Base-by-base conservation (phyloP, 2,329 filamentous ascomycete species). In the Conoideocrella luteorostrata region DNA sequence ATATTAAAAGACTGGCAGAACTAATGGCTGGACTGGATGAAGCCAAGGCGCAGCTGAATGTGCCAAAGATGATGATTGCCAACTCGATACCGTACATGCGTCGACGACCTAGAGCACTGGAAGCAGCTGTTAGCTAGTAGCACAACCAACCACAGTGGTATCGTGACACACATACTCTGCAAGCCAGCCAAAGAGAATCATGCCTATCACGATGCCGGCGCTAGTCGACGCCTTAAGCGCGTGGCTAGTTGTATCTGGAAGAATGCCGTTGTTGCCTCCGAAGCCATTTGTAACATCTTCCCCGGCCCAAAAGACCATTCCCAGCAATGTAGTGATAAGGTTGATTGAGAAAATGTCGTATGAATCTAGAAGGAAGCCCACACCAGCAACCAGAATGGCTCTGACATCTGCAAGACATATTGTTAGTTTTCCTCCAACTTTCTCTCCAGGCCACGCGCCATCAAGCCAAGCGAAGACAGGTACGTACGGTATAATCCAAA, bases 341-440 rank as follows among this genome's bases (percentile, higher is more conserved):
- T 85, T 86, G 61, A 89, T 86, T 56, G 87, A 84, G 61, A 93
- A 93, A 54, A 89, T 86, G 52, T 78, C 80, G 66, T 91, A 91
- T 11, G 84, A 83, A 62, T 90, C 87, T 37, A 87, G 83, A 59
- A 91, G 88, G 70, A 93, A 91, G 41, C 87, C 87, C 46, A 88
- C 82, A 39, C 87, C 87, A 21, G 86, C 86, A 3, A 91, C 86
- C 6, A 86, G 64, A 3, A 88, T 74, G 43, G 85, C 82, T 37
- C 86, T 78, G 21, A 89, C 71, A 64, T 90, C 66, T 71, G 35
- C 13, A 20, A 5, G 6, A 35, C 13, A 13, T 22, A 34, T n/a
- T 39, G 32, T 41, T 29, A 45, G 43, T 21, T 32, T n/a, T n/a
- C n/a, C 22, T 10, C 5, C 33, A 30, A 34, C 9, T 9, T 21